These are phyloP conservation scores for Fusarium tanahbumbuense DNA, from an alignment of 2,329 filamentous ascomycete species.

Conservation along the genomic window DNA sequence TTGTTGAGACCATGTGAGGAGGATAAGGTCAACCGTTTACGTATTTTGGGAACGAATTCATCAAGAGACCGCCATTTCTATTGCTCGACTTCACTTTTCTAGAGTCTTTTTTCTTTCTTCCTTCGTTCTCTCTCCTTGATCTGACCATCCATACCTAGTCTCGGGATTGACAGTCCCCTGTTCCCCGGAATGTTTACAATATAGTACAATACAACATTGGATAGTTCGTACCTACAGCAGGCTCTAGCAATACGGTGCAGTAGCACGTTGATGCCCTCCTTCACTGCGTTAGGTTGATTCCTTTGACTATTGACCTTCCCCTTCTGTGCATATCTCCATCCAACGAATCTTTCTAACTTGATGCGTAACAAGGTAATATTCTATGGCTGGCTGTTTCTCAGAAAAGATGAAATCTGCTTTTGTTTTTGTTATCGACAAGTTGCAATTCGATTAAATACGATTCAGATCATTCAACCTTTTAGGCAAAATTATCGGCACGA, in stretches of 20 bases:
- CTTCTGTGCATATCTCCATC: slow-evolving; percentile 33
- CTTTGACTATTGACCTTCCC: slow-evolving; percentile 28
- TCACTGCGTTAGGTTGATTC: slow-evolving; percentile 14
- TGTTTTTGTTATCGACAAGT: neutral
- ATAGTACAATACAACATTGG: neutral
- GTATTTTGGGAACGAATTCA: neutral
- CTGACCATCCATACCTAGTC: slow-evolving; percentile 10
- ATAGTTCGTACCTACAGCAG: neutral
- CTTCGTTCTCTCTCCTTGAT: neutral
- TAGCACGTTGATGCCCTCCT: slow-evolving; percentile 9
- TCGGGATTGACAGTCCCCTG: slow-evolving; percentile 29
- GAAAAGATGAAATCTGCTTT: neutral
- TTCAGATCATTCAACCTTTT: neutral
- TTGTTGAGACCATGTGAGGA: neutral
- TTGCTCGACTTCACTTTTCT: neutral
- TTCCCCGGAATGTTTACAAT: slow-evolving; percentile 28
- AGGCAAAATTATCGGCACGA: neutral
- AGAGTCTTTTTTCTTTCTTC: slow-evolving; percentile 2
- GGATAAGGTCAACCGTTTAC: neutral
- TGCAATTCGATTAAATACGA: neutral
- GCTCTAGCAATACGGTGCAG: neutral
- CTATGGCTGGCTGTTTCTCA: neutral
- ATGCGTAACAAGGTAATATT: neutral
- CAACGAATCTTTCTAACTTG: neutral
- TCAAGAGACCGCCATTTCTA: neutral